phyloP scores from a whole-genome alignment of 176 grass and related monocot species.

The Otatea glauca region DNA sequence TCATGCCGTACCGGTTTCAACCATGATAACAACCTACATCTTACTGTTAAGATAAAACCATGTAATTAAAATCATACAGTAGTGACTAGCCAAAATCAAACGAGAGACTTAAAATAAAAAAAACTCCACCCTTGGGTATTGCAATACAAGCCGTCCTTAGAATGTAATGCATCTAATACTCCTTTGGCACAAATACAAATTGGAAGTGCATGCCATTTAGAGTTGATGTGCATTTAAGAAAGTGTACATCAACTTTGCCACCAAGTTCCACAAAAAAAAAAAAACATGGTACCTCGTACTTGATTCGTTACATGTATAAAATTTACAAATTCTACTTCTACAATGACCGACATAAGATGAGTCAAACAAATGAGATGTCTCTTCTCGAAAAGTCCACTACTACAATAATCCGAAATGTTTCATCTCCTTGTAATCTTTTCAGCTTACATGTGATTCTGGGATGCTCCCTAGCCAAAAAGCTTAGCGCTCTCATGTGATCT shows the following conservation, averaged over 20 bases:
- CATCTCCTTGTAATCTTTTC: too few relatives aligned
- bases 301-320: too few relatives aligned
- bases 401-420: too few relatives aligned
- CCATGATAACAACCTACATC: constrained; percentile 37
- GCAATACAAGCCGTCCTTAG: background rate
- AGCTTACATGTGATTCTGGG: background rate
- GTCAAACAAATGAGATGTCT: too few relatives aligned
- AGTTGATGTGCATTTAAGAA: background rate
- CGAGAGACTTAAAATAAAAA: background rate
- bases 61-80: background rate
- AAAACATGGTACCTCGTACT: background rate
- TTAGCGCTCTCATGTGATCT: background rate
- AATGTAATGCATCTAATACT: background rate
- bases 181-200: background rate
- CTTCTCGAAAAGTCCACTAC: too few relatives aligned
- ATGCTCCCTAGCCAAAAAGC: background rate
- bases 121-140: background rate
- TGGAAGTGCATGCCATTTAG: background rate
- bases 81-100: background rate
- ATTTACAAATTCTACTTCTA: too few relatives aligned
- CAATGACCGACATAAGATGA: too few relatives aligned
- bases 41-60: constrained; percentile 34
- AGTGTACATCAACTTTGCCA: background rate
- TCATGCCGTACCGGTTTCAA: constrained; percentile 43
- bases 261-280: background rate